phyloP scores from a whole-genome alignment of 306 rosid genomes.

The Prinsepia uniflora region DNA sequence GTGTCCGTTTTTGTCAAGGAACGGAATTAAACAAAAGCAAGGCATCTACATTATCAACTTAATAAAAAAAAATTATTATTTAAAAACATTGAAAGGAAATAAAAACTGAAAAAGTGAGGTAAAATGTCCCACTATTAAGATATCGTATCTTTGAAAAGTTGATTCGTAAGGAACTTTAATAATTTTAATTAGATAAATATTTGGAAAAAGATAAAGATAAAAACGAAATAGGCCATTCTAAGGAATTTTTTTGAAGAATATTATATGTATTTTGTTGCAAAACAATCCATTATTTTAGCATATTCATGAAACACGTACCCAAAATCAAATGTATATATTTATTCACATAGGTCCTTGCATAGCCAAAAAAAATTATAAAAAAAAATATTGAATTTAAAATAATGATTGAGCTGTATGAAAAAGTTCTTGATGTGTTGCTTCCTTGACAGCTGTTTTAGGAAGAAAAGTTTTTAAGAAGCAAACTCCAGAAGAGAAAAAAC shows the following conservation, averaged over 20 bases:
- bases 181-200: not conserved
- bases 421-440: too few relatives aligned
- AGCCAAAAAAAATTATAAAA: too few relatives aligned
- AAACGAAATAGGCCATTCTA: not conserved
- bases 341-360: not conserved
- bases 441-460: too few relatives aligned
- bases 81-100: not conserved
- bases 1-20: constrained; percentile 15
- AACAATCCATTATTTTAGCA: not conserved
- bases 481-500: too few relatives aligned
- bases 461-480: too few relatives aligned
- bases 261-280: not conserved
- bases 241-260: constrained; percentile 3
- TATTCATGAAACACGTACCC: not conserved
- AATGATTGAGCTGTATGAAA: too few relatives aligned
- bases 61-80: not conserved
- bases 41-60: constrained; percentile 22
- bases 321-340: not conserved
- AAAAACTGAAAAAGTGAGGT: not conserved
- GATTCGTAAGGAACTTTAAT: not conserved
- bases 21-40: constrained; percentile 10
- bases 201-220: not conserved
- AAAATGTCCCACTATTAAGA: constrained; percentile 15
- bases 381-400: too few relatives aligned
- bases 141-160: constrained; percentile 12